phyloP scores from a whole-genome alignment of 1,284 basidiomycete genomes.

The Irpex sp. region DNA sequence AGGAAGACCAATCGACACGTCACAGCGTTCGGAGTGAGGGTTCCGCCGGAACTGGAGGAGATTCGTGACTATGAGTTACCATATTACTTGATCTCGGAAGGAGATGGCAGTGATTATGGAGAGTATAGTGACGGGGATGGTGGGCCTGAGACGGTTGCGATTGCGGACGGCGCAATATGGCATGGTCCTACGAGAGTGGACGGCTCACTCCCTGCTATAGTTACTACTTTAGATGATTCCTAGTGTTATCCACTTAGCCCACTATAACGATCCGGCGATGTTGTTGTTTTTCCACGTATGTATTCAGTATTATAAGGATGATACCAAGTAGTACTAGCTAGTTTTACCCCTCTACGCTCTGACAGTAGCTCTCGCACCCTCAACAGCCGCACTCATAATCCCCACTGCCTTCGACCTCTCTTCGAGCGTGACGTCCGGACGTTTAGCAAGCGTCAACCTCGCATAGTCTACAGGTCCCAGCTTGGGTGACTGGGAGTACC shows the following conservation, averaged over 20 bases:
- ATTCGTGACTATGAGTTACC: slow-evolving; percentile 45
- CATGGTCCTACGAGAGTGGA: neutral
- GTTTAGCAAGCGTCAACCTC: slow-evolving; percentile 5
- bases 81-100: slow-evolving; percentile 28
- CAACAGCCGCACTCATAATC: slow-evolving; percentile 10
- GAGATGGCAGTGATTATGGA: slow-evolving; percentile 16
- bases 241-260: neutral
- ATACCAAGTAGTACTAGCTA: neutral
- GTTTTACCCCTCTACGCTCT: neutral
- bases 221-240: neutral
- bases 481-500: neutral
- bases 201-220: neutral
- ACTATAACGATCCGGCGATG: too few relatives aligned
- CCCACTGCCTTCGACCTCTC: slow-evolving; percentile 15
- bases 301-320: slow-evolving; percentile 10
- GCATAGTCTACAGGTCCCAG: slow-evolving; percentile 15
- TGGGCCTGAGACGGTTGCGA: slow-evolving; percentile 8
- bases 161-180: neutral
- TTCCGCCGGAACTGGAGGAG: slow-evolving; percentile 41
- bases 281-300: slow-evolving; percentile 8
- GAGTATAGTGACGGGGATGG: neutral
- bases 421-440: slow-evolving; percentile 4
- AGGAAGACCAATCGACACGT: slow-evolving; percentile 48
- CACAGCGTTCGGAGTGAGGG: slow-evolving; percentile 50
- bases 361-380: neutral